Percentiles rank a stretch among this genome's conserved stretches.
Evolutionary conservation across 2,329 filamentous ascomycete genomes (phyloP).

Genomic region (Sclerotinia minor): DNA sequence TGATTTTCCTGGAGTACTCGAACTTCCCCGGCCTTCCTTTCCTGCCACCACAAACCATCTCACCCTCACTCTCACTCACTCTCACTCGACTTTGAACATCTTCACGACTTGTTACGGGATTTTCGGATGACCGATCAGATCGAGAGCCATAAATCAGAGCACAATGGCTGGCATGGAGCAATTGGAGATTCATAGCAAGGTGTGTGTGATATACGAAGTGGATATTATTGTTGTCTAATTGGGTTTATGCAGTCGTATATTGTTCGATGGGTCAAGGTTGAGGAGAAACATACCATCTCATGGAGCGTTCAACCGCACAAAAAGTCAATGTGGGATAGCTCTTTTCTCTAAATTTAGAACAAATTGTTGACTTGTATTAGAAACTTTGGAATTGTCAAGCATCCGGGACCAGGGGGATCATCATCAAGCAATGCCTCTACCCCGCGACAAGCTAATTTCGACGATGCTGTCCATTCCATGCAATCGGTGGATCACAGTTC

Average conservation of each 20-base stretch:
- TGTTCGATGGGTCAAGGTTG: constrained; percentile 93
- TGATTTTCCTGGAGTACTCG: constrained; percentile 2
- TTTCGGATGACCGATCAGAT: constrained; percentile 1
- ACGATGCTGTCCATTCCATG: constrained; percentile 33
- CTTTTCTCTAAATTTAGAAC: not conserved
- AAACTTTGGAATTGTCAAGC: constrained; percentile 98
- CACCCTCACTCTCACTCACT: not conserved
- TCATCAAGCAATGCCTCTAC: constrained; percentile 33
- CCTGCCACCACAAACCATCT: not conserved
- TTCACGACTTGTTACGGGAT: not conserved
- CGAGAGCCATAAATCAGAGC: constrained; percentile 60
- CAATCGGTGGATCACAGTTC: constrained; percentile 35
- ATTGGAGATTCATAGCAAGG: constrained; percentile 96
- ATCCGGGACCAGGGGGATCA: constrained; percentile 66
- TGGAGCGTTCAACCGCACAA: constrained; percentile 98
- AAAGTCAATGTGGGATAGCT: constrained; percentile 74
- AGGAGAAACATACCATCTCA: constrained; percentile 86
- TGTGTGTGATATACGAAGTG: constrained; percentile 46
- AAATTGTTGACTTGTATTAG: constrained; percentile 44
- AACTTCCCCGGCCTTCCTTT: not conserved
- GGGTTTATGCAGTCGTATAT: constrained; percentile 76
- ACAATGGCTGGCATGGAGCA: constrained; percentile 92
- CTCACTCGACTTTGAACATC: not conserved
- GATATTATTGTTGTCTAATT: constrained; percentile 16
- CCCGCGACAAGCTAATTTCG: constrained; percentile 29